Conservation (phyloP, 2,329 filamentous ascomycete species). For the Pezicula rhizophila region DNA sequence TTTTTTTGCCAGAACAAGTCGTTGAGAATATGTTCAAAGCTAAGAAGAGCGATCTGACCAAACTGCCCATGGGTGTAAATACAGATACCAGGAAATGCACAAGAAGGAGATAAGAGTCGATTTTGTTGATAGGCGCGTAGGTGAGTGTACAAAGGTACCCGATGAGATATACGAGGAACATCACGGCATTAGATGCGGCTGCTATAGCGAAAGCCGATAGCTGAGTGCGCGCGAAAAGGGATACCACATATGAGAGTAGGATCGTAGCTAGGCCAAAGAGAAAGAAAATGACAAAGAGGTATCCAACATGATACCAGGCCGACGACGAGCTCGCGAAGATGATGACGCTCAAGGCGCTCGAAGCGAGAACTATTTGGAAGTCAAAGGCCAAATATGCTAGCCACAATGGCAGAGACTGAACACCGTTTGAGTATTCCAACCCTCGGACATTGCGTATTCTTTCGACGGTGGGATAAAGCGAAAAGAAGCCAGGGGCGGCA, state of each 20-base stretch:
- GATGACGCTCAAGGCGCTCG: conserved; percentile 59
- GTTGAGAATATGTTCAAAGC: conserved; percentile 79
- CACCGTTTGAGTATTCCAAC: conserved; percentile 87
- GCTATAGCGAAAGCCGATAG: conserved; percentile 80
- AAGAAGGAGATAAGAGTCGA: conserved; percentile 61
- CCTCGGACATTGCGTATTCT: conserved; percentile 72
- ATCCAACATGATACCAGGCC: conserved; percentile 73
- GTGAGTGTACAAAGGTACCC: conserved; percentile 68
- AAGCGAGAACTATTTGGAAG: conserved; percentile 64
- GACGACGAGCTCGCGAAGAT: conserved; percentile 62
- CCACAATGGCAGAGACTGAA: conserved; percentile 78
- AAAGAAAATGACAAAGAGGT: conserved; percentile 74
- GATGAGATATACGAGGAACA: conserved; percentile 68
- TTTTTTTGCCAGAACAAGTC: conserved; percentile 59
- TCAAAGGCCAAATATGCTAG: conserved; percentile 77
- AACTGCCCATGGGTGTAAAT: conserved; percentile 70
- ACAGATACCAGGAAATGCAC: conserved; percentile 71
- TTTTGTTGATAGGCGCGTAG: conserved; percentile 62
- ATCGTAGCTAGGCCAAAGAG: conserved; percentile 76
- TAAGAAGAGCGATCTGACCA: conserved; percentile 69
- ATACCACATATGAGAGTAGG: conserved; percentile 73
- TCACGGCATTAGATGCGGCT: conserved; percentile 66
- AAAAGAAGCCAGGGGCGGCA: conserved; percentile 79
- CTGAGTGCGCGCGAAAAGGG: conserved; percentile 72
- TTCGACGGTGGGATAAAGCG: conserved; percentile 83